Evolutionary conservation across 805 yeast genomes (phyloP).

Genomic region (Teunomyces gatunensis): DNA sequence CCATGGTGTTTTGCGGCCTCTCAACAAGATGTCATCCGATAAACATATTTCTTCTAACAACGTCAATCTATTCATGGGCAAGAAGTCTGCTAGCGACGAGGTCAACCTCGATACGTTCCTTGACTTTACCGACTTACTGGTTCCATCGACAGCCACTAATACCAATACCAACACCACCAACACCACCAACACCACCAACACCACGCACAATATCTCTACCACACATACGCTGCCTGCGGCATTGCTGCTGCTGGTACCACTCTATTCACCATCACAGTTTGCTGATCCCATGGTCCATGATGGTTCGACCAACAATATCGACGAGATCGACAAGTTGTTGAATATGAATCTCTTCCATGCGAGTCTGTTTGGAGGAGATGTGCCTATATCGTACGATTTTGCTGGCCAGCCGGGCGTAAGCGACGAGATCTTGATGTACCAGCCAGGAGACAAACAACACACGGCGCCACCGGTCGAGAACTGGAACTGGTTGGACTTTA

Average conservation of each 20-base stretch:
- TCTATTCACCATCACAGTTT: neutral
- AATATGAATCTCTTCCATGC: constrained; percentile 39
- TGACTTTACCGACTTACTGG: constrained; percentile 8
- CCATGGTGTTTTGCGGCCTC: constrained; percentile 45
- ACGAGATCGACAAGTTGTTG: constrained; percentile 40
- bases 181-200: neutral
- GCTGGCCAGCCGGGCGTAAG: constrained; percentile 20
- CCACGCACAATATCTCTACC: constrained; percentile 1
- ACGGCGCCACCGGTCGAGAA: constrained; percentile 12
- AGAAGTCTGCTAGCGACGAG: constrained; percentile 9
- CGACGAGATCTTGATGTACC: constrained; percentile 32
- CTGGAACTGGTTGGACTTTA: constrained; percentile 44
- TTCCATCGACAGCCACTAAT: neutral
- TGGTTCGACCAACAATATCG: constrained; percentile 16
- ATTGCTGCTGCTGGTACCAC: neutral
- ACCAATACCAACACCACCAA: constrained; percentile 1
- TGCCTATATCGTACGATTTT: neutral
- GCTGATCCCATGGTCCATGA: neutral
- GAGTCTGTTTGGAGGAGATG: constrained; percentile 22
- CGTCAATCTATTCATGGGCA: constrained; percentile 2
- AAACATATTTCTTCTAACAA: neutral
- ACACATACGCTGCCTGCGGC: constrained; percentile 3
- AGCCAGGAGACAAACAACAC: constrained; percentile 8
- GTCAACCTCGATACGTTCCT: constrained; percentile 16
- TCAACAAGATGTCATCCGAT: constrained; percentile 17